Base-by-base conservation (phyloP, 148 eudicot genomes). In the Selenicereus undatus region DNA sequence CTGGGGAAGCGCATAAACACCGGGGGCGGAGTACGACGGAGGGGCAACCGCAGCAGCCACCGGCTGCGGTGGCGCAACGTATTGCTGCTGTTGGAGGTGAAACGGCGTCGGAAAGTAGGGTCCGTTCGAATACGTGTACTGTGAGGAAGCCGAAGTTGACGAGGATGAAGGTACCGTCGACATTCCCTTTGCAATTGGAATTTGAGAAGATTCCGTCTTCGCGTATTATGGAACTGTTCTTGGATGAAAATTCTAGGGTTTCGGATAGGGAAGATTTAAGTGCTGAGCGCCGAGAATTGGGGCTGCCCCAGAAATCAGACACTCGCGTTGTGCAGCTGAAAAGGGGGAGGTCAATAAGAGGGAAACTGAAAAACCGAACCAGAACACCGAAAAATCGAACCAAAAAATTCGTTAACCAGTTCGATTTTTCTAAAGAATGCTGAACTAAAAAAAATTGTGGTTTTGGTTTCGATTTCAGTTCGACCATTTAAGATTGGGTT, bases 41-140 rank as follows among this genome's bases (percentile, higher is more conserved):
- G 71, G 32, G 1, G 71, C 71, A 27, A 27, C 71, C 13, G 71
- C 71, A 32, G 71, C 18, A 4, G 71, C 35, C 18, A 27, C 35
- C 35, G 71, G 79, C 21, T 79, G 85, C 9, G 89, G 76, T 13
- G 91, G 86, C 60, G 73, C 92, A 22, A 80, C 82, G 87, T 90
- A 89, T 29, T 85, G 88, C 5, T 85, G 80, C 78, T 90, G 93
- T 83, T 94, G 97, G 8, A 94, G 89, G 83, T 94, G 97, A 76
- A 94, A 94, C 27, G 98, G 97, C 79, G 92, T 89, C 74, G 97
- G 95, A 66, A 94, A 94, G 83, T 92, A 91, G 7, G 95, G 65
- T 48, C 82, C 88, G 60, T 83, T 87, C 2, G 91, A 79, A 78
- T 92, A 91, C 0, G 93, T 90, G 83, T 84, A 91, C 69, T 92